These are phyloP conservation scores for Przewalskia tangutica DNA, from an alignment of 257 asterid species.

Conservation along the genomic window DNA sequence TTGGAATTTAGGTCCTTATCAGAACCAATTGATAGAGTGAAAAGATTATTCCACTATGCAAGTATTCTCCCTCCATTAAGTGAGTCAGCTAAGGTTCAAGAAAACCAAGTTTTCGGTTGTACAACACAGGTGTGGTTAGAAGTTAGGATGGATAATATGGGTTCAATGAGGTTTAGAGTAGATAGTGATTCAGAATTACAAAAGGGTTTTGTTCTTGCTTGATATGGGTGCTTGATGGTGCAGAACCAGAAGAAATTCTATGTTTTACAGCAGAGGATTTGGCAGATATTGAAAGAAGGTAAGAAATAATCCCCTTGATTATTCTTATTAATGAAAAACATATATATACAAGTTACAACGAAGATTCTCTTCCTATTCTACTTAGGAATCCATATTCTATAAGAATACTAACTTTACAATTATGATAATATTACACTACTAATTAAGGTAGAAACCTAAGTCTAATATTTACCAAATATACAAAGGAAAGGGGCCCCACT, in stretches of 20 bases:
- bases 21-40: conserved; percentile 38
- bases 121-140: conserved; percentile 40
- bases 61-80: conserved; percentile 22
- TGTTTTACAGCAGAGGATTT: conserved; percentile 50
- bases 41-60: conserved; percentile 33
- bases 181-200: conserved; percentile 81
- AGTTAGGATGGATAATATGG: conserved; percentile 22
- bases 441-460: too few species aligned
- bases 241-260: conserved; percentile 48
- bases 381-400: too few species aligned
- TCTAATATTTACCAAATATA: too few species aligned
- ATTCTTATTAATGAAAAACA: too few species aligned
- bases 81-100: conserved; percentile 19
- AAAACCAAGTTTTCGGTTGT: conserved; percentile 32
- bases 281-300: too few species aligned
- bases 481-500: too few species aligned
- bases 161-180: conserved; percentile 28
- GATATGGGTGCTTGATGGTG: conserved; percentile 69
- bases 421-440: too few species aligned
- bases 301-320: too few species aligned
- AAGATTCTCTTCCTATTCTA: too few species aligned
- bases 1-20: conserved; percentile 24
- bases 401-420: too few species aligned
- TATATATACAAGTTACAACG: too few species aligned
- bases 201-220: conserved; percentile 76